Base-by-base conservation (phyloP, 1,284 basidiomycete species). In the Neonothopanus nambi region DNA sequence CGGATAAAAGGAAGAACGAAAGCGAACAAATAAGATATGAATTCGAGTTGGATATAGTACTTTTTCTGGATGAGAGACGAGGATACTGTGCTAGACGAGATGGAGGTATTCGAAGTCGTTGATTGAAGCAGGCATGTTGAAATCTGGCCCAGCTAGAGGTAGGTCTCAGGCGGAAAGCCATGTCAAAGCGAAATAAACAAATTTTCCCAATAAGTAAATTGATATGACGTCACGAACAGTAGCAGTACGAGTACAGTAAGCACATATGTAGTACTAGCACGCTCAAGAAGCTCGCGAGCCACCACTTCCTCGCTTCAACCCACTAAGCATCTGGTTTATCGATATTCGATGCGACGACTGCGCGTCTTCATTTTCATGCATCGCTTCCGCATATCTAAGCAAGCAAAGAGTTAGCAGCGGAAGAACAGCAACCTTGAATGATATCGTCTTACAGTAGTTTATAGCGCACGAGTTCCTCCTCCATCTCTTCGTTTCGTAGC, bases 391-490 rank as follows among this genome's bases (percentile, higher is more conserved):
- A 63, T 94, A 95, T 54, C 92, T 94, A 59, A 8, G 48, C 18
- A 47, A 37, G 53, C 4, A n/a, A n/a, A n/a, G 13, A 37, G 41
- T 51, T 30, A 56, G 20, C 49, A 35, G 44, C 42, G 37, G 26
- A 23, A 28, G 21, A 55, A 43, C 24, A 43, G 23, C 30, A 24
- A 30, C 24, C 44, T 28, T 18, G 8, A n/a, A n/a, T n/a, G 24
- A 48, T 50, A 28, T n/a, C 35, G 11, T 77, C 91, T 68, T 63
- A 93, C 91, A 95, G 70, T 36, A 95, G 73, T 70, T 96, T 97
- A 70, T 95, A 97, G 39, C 89, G 84, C 33, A 97, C 93, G 9
- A 97, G 81, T 67, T 97, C 91, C 52, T 84, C 81, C 69, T 97
- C 95, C 56, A 93, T 77, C 65, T 96, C 93, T 67, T 98, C 95